These are phyloP conservation scores for Pseudogymnoascus sp. DNA, from an alignment of 2,329 filamentous ascomycete genomes.

Conservation along the genomic window DNA sequence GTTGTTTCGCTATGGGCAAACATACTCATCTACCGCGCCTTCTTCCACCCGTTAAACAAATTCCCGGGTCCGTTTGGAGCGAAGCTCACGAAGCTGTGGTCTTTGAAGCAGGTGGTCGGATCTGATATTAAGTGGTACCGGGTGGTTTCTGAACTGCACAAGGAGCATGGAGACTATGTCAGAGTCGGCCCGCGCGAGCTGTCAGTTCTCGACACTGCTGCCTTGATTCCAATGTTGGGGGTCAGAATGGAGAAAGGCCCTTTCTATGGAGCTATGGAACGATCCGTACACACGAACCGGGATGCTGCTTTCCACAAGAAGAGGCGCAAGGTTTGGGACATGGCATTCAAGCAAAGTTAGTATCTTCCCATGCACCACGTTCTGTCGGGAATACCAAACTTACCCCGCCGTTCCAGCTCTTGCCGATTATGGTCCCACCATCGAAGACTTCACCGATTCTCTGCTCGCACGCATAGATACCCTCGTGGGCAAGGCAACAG, in stretches of 20 bases:
- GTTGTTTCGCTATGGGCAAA: conserved; percentile 4
- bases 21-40: conserved; percentile 18
- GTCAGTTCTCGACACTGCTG: conserved; percentile 18
- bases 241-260: conserved; percentile 16
- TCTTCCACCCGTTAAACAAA: conserved; percentile 19
- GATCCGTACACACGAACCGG: conserved; percentile 15
- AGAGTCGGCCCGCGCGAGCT: conserved; percentile 19
- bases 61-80: conserved; percentile 24
- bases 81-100: conserved; percentile 20
- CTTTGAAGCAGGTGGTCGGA: conserved; percentile 10
- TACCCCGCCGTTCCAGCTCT: conserved; percentile 13
- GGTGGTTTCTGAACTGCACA: conserved; percentile 14
- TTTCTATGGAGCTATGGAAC: conserved; percentile 20
- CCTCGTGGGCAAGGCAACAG: conserved; percentile 16
- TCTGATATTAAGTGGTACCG: conserved; percentile 15
- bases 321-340: conserved; percentile 11
- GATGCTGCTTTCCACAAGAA: conserved; percentile 19
- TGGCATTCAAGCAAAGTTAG: conserved; percentile 5
- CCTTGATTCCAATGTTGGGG: conserved; percentile 16
- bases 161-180: conserved; percentile 22
- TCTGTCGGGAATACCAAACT: not conserved
- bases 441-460: conserved; percentile 16
- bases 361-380: not conserved
- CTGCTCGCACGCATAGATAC: conserved; percentile 15
- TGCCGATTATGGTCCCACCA: conserved; percentile 19